Evolutionary conservation across 441 rosid genomes (phyloP).

Genomic region (Hura crepitans): DNA sequence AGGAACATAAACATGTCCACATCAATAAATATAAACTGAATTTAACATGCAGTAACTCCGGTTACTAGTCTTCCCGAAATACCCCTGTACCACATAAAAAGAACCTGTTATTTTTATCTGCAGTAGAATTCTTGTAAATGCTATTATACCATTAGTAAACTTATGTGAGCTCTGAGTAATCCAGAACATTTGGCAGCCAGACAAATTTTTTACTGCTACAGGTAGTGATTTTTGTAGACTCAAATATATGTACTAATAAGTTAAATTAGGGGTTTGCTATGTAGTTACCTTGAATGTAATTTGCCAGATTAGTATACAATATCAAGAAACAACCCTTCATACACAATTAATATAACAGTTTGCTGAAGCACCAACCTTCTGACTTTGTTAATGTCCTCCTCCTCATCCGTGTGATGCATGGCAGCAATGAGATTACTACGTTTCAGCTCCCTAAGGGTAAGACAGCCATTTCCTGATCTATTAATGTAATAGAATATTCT

Average conservation of each 20-base stretch:
- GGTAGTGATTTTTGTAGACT: background rate
- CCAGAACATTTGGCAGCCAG: background rate
- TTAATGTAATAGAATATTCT: constrained; percentile 91
- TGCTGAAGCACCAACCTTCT: constrained; percentile 50
- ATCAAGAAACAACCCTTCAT: background rate
- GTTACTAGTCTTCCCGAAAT: background rate
- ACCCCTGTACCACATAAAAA: background rate
- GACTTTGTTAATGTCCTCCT: constrained; percentile 97
- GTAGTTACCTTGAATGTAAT: background rate
- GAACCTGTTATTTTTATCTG: background rate
- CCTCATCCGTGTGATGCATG: constrained; percentile 83
- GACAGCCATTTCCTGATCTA: constrained; percentile 78
- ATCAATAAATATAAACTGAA: background rate
- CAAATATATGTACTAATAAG: background rate
- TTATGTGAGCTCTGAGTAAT: background rate
- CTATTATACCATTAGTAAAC: background rate
- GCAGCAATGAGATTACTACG: constrained; percentile 80
- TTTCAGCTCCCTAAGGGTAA: constrained; percentile 82
- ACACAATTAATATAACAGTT: constrained; percentile 8
- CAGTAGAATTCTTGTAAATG: background rate
- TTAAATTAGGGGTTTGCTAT: background rate
- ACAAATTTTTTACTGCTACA: background rate
- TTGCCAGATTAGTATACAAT: background rate
- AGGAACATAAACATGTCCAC: constrained; percentile 8
- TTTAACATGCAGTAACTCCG: constrained; percentile 1